Base-by-base conservation (phyloP, 805 yeast genomes). In the Novakomyces olei region DNA sequence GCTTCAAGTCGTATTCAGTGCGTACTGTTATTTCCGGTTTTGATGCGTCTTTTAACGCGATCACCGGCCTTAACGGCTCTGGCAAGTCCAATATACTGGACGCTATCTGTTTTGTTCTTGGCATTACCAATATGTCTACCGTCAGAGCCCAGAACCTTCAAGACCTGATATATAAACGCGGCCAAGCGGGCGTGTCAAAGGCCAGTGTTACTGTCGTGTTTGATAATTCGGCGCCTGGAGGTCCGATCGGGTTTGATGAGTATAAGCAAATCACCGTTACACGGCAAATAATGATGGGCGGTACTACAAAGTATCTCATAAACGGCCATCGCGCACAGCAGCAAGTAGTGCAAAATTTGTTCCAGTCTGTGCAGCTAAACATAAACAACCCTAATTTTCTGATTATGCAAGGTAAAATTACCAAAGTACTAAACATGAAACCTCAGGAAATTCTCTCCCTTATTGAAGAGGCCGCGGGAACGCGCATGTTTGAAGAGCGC, bases 321-420 rank as follows among this genome's bases (percentile, higher is more conserved):
- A 88, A 88, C 53, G 98, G 98, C 22, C 94, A 81, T 51, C 70
- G 91, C 39, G 95, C 95, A 0, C 93, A 83, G 45, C 96, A 83
- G 47, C 88, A 75, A 42, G 76, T 88, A 7, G 94, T 88, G 1
- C 63, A 81, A 35, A 83, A 75, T 44, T 55, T 91, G 33, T 83
- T 91, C 50, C 96, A 85, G 51, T 74, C 91, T 12, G 93, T 91
- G 15, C 98, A 88, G 54, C 64, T 88, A 39, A 88, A 88, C 48
- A 85, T 88, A 51, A 88, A 88, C 51, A 88, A 85, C 48, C 98
- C 99, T 20, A 88, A 88, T 50, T 88, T 88, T 54, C 63, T 88
- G 44, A 88, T 88, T 46, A 88, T 91, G 98, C 99, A 88, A 55
- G 99, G 99, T 38, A 79, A 81, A 49, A 88, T 91, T 55, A 91